These are phyloP conservation scores for Yarrowia sp. DNA, from an alignment of 805 yeast species.

Conservation along the genomic window DNA sequence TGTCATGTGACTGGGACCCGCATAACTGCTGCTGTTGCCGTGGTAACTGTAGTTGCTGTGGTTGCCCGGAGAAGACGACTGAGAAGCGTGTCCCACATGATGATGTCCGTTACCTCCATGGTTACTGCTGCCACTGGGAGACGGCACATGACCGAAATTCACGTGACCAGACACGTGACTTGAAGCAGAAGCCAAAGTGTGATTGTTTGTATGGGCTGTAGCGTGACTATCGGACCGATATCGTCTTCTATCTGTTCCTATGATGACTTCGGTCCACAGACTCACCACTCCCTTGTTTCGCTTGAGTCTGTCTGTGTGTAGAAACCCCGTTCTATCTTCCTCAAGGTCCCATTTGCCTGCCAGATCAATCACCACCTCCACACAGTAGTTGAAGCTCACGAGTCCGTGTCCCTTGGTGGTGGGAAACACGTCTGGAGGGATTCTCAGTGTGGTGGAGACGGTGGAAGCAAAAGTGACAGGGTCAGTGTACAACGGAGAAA, in stretches of 20 bases:
- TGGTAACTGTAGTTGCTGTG: background rate
- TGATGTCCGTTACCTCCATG: background rate
- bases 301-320: slow-evolving; percentile 65
- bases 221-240: slow-evolving; percentile 30
- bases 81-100: background rate
- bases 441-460: slow-evolving; percentile 58
- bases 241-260: slow-evolving; percentile 65
- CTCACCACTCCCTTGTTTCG: slow-evolving; percentile 73
- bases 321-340: slow-evolving; percentile 38
- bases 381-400: slow-evolving; percentile 77
- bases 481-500: slow-evolving; percentile 75
- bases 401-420: slow-evolving; percentile 68
- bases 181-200: too few relatives aligned
- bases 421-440: slow-evolving; percentile 85
- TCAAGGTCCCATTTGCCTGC: slow-evolving; percentile 52
- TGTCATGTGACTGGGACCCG: background rate
- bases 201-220: background rate
- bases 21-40: too few relatives aligned
- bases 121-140: background rate
- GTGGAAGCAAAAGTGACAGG: slow-evolving; percentile 56
- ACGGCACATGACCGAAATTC: slow-evolving; percentile 3
- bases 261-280: slow-evolving; percentile 71
- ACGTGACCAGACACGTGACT: slow-evolving; percentile 1
- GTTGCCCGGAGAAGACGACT: background rate
- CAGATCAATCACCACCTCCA: slow-evolving; percentile 79